Evolutionary conservation across 2,329 filamentous ascomycete genomes (phyloP).

Genomic region (Gyromitra esculenta): DNA sequence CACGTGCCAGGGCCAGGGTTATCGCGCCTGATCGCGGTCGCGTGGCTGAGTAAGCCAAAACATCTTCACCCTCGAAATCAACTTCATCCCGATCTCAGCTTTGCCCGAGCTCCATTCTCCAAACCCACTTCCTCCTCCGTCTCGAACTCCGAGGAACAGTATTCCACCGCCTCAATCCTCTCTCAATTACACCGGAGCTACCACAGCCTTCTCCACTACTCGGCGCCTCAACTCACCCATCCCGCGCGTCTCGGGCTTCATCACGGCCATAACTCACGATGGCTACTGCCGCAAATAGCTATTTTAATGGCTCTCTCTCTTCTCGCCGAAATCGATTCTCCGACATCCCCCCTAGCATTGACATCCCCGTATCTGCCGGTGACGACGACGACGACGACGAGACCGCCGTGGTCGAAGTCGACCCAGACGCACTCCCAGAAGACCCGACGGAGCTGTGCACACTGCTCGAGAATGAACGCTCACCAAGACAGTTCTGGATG

Average conservation of each 20-base stretch:
- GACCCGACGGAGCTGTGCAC: conserved; percentile 95
- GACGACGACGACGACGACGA: conserved; percentile 68
- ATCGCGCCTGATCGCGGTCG: background rate
- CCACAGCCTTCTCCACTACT: background rate
- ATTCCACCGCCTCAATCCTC: background rate
- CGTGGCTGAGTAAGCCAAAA: conserved; percentile 44
- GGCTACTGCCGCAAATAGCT: conserved; percentile 26
- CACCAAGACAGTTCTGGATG: conserved; percentile 94
- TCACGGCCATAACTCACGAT: conserved; percentile 27
- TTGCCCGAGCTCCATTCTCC: conserved; percentile 24
- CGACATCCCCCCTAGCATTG: conserved; percentile 62
- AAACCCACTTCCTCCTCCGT: conserved; percentile 5
- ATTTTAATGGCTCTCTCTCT: conserved; percentile 8
- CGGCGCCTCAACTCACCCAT: background rate
- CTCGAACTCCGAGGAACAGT: background rate
- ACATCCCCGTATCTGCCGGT: conserved; percentile 71
- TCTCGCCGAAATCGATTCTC: conserved; percentile 49
- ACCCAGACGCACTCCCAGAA: conserved; percentile 88
- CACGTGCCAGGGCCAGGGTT: conserved; percentile 17
- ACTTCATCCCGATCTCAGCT: conserved; percentile 27
- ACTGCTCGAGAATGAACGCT: conserved; percentile 91
- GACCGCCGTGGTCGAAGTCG: conserved; percentile 80
- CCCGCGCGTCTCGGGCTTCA: conserved; percentile 29
- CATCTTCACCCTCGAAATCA: conserved; percentile 20
- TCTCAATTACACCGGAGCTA: background rate